Base-by-base conservation (phyloP, 2,329 filamentous ascomycete species). In the Penicillium sp. region DNA sequence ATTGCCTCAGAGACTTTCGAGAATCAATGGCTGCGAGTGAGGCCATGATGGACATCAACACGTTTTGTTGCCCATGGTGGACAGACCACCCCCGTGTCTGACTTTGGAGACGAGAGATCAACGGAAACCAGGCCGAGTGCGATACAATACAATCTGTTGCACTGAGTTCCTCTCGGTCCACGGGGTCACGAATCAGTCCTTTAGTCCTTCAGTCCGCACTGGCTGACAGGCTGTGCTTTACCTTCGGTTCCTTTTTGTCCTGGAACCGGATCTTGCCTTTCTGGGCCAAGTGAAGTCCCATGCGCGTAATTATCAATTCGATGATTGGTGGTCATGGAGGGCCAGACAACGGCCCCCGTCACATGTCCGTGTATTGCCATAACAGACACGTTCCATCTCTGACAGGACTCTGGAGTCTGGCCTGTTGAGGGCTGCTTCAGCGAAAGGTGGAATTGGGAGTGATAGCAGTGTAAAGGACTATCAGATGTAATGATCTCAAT, bases 291-390 rank as follows among this genome's bases (percentile, higher is more conserved):
- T 32, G 26, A 25, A 18, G 24, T 35, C 35, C 29, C 28, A 26
- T 13, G 35, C 43, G 26, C 47, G 53, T 56, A 60, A 60, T 60
- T 46, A 50, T 41, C 43, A 58, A 47, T 18, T 29, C 45, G 25
- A 11, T 60, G 57, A 60, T 60, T 60, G 57, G 57, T 52, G 49
- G 50, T 39, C 45, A 42, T 8, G 4, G 29, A 32, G 29, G 4
- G 29, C 29, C 29, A 32, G 29, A 7, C 35, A 38, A 45, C 44
- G 34, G 45, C 37, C 46, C 48, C 53, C 55, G 55, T 58, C 57
- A 60, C 57, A 60, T 60, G 58, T 18, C 56, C 50, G 46, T 46
- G 56, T 61, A 61, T 59, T 54, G 52, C 33, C 41, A 37, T 50
- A 57, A 60, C 57, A n/a, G 34, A n/a, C 18, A 9, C 37, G 18